Conservation (phyloP, 805 yeast species). For the Komagataella populi region DNA sequence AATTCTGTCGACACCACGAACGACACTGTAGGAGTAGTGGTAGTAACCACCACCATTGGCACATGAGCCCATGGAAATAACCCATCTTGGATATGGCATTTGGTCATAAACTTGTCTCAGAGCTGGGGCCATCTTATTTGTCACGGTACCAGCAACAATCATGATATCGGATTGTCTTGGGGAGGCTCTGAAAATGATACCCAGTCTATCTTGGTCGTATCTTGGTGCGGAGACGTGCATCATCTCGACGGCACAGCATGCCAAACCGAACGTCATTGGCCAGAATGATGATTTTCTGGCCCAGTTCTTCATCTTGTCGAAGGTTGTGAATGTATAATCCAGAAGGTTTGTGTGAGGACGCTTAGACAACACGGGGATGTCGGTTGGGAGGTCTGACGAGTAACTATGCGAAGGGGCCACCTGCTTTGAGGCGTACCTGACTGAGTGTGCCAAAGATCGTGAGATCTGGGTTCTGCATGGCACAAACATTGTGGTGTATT, state of each 20-base stretch:
- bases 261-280: slow-evolving; percentile 88
- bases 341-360: slow-evolving; percentile 44
- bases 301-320: slow-evolving; percentile 81
- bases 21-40: slow-evolving; percentile 81
- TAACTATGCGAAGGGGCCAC: background rate
- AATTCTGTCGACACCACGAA: slow-evolving; percentile 80
- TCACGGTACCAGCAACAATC: slow-evolving; percentile 86
- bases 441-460: background rate
- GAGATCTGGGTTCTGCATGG: background rate
- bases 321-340: slow-evolving; percentile 71
- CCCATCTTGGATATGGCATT: slow-evolving; percentile 94
- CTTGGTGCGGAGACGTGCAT: slow-evolving; percentile 89
- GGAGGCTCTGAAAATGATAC: slow-evolving; percentile 86
- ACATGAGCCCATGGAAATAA: slow-evolving; percentile 87
- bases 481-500: background rate
- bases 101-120: slow-evolving; percentile 87
- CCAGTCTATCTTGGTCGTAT: slow-evolving; percentile 85
- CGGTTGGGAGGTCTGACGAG: slow-evolving; percentile 44
- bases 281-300: slow-evolving; percentile 85
- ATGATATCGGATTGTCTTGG: slow-evolving; percentile 88
- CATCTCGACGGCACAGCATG: slow-evolving; percentile 93
- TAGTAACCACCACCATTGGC: slow-evolving; percentile 92
- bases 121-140: slow-evolving; percentile 91
- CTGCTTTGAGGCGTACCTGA: background rate
- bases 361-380: slow-evolving; percentile 59